Evolutionary conservation across 306 rosid species (phyloP).

Genomic region (Arachis stenosperma): DNA sequence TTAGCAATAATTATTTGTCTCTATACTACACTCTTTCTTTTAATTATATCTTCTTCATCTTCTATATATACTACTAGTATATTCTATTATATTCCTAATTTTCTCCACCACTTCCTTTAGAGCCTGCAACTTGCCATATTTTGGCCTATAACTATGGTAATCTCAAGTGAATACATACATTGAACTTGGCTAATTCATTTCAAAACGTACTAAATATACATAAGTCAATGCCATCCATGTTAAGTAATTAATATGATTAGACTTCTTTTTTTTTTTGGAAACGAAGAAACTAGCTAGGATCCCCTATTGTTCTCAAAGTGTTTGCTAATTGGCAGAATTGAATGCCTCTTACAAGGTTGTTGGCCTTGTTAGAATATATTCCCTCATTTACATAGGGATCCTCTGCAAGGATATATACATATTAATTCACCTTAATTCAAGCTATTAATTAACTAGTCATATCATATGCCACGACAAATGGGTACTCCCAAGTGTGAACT

Average conservation of each 20-base stretch:
- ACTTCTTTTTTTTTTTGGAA: constrained; percentile 27
- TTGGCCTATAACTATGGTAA: not conserved
- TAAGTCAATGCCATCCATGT: constrained; percentile 13
- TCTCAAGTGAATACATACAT: constrained; percentile 6
- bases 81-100: constrained; percentile 26
- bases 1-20: constrained; percentile 30
- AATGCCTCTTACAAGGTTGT: constrained; percentile 38
- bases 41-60: not conserved
- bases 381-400: constrained; percentile 37
- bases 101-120: not conserved
- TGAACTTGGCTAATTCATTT: constrained; percentile 21
- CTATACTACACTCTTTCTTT: not conserved
- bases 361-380: constrained; percentile 39
- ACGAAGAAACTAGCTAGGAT: constrained; percentile 35
- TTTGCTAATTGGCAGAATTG: constrained; percentile 34
- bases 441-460: constrained; percentile 14
- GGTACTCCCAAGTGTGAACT: constrained; percentile 16
- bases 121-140: not conserved
- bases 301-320: constrained; percentile 27
- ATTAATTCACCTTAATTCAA: no score
- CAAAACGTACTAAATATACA: not conserved
- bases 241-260: not conserved
- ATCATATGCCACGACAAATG: constrained; percentile 49
- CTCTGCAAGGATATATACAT: constrained; percentile 20
- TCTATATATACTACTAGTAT: not conserved